Evolutionary conservation across 768 basidiomycete species (phyloP).

Genomic region (Russula virescens): DNA sequence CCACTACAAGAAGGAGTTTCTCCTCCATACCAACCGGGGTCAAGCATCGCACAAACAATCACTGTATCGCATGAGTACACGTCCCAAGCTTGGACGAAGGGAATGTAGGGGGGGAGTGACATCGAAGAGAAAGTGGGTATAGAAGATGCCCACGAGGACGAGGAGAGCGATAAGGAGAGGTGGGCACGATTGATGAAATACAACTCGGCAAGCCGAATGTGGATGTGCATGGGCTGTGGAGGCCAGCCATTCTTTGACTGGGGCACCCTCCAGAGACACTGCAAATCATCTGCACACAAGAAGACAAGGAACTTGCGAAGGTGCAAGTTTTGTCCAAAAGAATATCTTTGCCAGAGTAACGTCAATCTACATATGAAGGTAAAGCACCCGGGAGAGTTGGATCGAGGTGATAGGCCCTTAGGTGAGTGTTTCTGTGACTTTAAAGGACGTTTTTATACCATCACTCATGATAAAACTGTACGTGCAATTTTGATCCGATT

Average conservation of each 20-base stretch:
- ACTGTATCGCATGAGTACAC: background rate
- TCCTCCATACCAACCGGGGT: background rate
- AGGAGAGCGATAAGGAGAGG: background rate
- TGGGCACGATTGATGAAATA: background rate
- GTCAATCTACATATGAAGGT: background rate
- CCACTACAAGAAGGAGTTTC: background rate
- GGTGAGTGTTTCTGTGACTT: background rate
- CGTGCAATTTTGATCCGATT: background rate
- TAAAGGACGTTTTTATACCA: no score
- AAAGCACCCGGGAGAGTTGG: background rate
- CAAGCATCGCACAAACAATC: background rate
- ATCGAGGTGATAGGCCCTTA: no score
- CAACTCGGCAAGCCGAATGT: background rate
- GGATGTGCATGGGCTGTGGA: background rate
- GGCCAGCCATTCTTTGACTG: background rate
- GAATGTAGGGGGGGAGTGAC: background rate
- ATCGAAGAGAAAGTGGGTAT: background rate
- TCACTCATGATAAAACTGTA: no score
- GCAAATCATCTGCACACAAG: background rate
- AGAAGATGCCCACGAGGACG: background rate
- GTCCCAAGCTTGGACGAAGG: background rate
- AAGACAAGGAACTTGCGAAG: background rate
- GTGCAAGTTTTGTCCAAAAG: background rate
- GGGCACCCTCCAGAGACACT: background rate
- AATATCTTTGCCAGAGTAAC: fast-evolving